These are phyloP conservation scores for Coleophoma eucalyptorum DNA, from an alignment of 2,329 filamentous ascomycete genomes.

Conservation along the genomic window DNA sequence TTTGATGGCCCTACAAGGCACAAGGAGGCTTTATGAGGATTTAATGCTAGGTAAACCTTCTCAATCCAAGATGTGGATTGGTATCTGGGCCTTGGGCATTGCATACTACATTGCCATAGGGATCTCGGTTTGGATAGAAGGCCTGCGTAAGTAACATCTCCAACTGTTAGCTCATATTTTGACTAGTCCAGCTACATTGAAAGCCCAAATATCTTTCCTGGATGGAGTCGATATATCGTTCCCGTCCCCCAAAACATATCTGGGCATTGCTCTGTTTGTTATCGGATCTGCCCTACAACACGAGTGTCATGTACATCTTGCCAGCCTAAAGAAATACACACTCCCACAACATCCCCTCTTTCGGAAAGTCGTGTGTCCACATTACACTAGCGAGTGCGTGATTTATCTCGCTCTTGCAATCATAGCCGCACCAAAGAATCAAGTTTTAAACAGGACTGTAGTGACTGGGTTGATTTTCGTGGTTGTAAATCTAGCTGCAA, in stretches of 20 bases:
- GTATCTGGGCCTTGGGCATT: slow-evolving; percentile 78
- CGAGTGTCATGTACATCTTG: slow-evolving; percentile 66
- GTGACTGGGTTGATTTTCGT: slow-evolving; percentile 70
- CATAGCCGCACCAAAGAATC: slow-evolving; percentile 64
- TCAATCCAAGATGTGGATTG: slow-evolving; percentile 74
- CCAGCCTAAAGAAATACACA: slow-evolving; percentile 74
- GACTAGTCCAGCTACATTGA: slow-evolving; percentile 18
- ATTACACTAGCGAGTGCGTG: slow-evolving; percentile 85
- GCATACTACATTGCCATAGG: slow-evolving; percentile 72
- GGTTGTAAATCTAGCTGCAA: slow-evolving; percentile 73
- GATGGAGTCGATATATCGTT: slow-evolving; percentile 18
- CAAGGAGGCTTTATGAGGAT: slow-evolving; percentile 74
- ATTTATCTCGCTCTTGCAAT: slow-evolving; percentile 79
- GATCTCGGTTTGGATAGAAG: slow-evolving; percentile 81
- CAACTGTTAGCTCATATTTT: slow-evolving; percentile 3
- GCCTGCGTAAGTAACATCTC: slow-evolving; percentile 52
- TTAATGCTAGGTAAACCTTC: slow-evolving; percentile 59
- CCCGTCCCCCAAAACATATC: slow-evolving; percentile 42
- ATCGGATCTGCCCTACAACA: slow-evolving; percentile 71
- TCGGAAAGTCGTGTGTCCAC: slow-evolving; percentile 70
- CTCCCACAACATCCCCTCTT: slow-evolving; percentile 75
- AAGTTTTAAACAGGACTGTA: slow-evolving; percentile 68
- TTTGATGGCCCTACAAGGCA: slow-evolving; percentile 73
- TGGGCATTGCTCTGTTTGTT: slow-evolving; percentile 62
- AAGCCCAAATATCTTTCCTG: background rate